A percentile compares a stretch with the other conserved stretches of the same genome.
These are phyloP conservation scores for Sclerotinia sclerotiorum DNA, from an alignment of 2,329 filamentous ascomycete genomes.

Conservation along the genomic window DNA sequence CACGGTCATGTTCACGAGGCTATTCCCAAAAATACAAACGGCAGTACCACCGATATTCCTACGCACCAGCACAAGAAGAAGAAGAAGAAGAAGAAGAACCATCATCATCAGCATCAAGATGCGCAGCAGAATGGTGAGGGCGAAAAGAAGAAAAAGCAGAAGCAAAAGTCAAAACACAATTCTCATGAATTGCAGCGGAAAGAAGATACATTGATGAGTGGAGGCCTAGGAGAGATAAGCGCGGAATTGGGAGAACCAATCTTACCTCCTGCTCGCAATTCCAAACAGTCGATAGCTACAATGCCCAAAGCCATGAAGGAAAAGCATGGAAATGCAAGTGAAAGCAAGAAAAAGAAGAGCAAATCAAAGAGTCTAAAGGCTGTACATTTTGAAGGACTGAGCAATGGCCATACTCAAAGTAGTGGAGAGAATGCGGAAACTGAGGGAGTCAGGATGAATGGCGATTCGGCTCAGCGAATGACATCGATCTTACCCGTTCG, in stretches of 20 bases:
- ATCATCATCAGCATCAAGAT: background rate
- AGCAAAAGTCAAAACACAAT: slow-evolving; percentile 2
- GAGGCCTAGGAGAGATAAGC: background rate
- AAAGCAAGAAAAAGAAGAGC: background rate
- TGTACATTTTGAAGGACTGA: background rate
- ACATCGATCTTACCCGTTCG: background rate
- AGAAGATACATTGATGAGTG: slow-evolving; percentile 11
- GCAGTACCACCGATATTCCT: background rate
- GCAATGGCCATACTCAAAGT: background rate
- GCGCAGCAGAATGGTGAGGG: background rate
- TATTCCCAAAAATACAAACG: background rate
- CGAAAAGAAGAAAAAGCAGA: background rate
- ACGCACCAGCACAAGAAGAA: background rate
- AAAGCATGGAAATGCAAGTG: background rate
- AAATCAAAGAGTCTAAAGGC: background rate
- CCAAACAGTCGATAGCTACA: background rate
- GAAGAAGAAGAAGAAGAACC: background rate
- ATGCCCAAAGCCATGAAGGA: background rate
- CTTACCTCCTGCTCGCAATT: background rate
- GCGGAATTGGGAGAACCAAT: slow-evolving; percentile 8
- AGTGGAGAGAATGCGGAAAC: background rate
- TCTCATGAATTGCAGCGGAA: background rate
- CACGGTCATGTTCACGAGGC: slow-evolving; percentile 2
- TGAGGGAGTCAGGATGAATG: slow-evolving; percentile 1
- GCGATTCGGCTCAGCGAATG: background rate